Conservation (phyloP, 2,329 filamentous ascomycete genomes). For the Reticulascus tulasneorum region DNA sequence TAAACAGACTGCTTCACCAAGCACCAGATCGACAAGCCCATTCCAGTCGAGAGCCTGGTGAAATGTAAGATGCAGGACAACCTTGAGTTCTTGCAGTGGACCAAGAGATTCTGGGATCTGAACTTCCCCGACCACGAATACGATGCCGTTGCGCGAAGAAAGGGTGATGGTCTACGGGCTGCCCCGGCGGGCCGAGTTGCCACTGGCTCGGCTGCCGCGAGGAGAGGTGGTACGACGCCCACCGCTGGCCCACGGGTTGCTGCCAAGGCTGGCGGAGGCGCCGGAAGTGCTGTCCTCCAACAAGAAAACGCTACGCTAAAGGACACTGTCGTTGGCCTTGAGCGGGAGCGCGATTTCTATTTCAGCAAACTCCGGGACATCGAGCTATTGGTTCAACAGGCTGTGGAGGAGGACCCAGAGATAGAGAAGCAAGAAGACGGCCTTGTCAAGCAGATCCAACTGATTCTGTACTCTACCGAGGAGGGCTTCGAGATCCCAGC, state of each 20-base stretch:
- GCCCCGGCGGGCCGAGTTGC: conserved; percentile 46
- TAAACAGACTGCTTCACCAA: conserved; percentile 72
- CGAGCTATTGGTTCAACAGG: conserved; percentile 88
- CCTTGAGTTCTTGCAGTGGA: conserved; percentile 97
- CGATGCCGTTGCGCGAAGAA: conserved; percentile 81
- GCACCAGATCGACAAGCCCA: conserved; percentile 83
- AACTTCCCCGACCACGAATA: conserved; percentile 97
- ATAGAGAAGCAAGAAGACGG: conserved; percentile 91
- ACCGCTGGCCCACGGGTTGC: conserved; percentile 45
- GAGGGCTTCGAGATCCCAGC: conserved; percentile 86
- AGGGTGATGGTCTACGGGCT: conserved; percentile 63
- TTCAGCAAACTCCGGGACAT: conserved; percentile 98
- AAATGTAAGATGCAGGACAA: conserved; percentile 99
- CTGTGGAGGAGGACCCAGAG: conserved; percentile 87
- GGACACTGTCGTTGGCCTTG: conserved; percentile 90
- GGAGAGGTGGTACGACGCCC: conserved; percentile 59
- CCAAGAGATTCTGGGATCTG: conserved; percentile 95
- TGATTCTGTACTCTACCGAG: conserved; percentile 96
- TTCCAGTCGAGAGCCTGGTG: conserved; percentile 82
- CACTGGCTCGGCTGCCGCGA: conserved; percentile 45
- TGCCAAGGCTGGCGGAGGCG: conserved; percentile 43
- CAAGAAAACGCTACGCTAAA: conserved; percentile 86
- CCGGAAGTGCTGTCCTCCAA: conserved; percentile 68
- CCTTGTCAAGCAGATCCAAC: conserved; percentile 92
- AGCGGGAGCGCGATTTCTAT: conserved; percentile 97